phyloP scores from a whole-genome alignment of 345 rosid genomes.

The Cardiospermum halicacabum region DNA sequence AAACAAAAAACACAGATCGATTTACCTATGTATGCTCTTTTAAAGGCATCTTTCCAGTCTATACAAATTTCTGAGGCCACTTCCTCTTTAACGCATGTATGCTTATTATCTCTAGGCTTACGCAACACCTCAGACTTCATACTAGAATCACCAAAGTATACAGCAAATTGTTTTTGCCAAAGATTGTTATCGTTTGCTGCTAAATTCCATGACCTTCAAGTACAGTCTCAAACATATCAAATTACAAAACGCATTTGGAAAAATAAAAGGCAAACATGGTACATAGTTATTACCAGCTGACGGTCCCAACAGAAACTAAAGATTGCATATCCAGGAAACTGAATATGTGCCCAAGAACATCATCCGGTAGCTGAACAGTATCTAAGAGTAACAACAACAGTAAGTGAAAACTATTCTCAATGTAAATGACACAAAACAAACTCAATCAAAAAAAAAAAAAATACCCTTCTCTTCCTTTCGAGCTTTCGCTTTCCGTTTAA shows the following conservation, averaged over 20 bases:
- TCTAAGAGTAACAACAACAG: slow-evolving; percentile 29
- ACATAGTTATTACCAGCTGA: slow-evolving; percentile 71
- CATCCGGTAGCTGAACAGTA: slow-evolving; percentile 57
- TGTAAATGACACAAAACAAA: neutral
- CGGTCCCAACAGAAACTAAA: slow-evolving; percentile 47
- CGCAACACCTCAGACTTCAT: slow-evolving; percentile 14
- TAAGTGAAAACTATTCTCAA: neutral
- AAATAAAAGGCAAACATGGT: too few species aligned
- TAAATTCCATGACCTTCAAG: slow-evolving; percentile 74
- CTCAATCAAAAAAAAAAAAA: slow-evolving; percentile 2
- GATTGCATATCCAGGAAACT: slow-evolving; percentile 61
- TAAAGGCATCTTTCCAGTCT: slow-evolving; percentile 64
- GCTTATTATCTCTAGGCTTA: slow-evolving; percentile 3
- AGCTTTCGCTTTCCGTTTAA: slow-evolving; percentile 50
- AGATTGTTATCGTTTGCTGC: slow-evolving; percentile 53
- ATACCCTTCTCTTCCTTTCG: slow-evolving; percentile 39
- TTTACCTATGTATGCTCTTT: slow-evolving; percentile 46
- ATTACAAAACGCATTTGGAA: too few species aligned
- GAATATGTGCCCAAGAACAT: slow-evolving; percentile 59
- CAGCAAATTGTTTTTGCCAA: slow-evolving; percentile 49
- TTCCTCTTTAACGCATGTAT: neutral
- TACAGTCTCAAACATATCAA: slow-evolving; percentile 14
- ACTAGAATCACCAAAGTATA: slow-evolving; percentile 24
- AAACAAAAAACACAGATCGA: neutral
- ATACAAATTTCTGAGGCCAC: slow-evolving; percentile 14